phyloP scores from a whole-genome alignment of 176 grass and related monocot species.

The Bolboschoenus planiculmis region DNA sequence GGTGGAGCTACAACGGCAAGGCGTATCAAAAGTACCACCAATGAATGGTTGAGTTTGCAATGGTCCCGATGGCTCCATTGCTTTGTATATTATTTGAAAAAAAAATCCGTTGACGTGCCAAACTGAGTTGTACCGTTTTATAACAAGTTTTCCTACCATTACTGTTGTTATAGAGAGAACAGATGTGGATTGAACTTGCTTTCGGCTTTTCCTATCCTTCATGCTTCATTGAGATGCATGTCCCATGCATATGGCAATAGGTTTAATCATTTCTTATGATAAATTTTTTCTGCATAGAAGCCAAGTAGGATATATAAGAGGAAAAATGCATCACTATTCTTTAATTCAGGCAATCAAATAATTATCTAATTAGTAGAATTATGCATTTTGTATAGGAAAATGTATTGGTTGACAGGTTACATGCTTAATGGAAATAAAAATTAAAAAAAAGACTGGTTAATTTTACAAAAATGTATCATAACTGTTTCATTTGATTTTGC shows the following conservation, averaged over 20 bases:
- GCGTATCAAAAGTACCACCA: slow-evolving; percentile 49
- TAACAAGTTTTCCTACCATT: not conserved
- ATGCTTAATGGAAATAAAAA: not conserved
- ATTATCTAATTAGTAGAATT: not conserved
- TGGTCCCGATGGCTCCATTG: not conserved
- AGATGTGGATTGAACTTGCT: not conserved
- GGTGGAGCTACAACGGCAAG: slow-evolving; percentile 63
- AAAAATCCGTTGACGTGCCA: slow-evolving; percentile 7
- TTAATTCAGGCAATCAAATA: not conserved
- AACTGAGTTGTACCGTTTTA: slow-evolving; percentile 1
- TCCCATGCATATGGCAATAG: not conserved
- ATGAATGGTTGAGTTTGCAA: slow-evolving; percentile 26
- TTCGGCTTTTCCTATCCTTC: not conserved
- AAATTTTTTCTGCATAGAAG: too few relatives aligned
- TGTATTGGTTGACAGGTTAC: not conserved
- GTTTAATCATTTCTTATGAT: too few relatives aligned
- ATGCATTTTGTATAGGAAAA: not conserved
- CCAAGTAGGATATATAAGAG: not conserved
- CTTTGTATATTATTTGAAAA: not conserved
- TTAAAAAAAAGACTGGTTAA: not conserved
- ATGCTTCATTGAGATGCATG: not conserved
- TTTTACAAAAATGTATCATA: not conserved
- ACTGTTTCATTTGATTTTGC: too few relatives aligned
- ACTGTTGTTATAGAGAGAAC: slow-evolving; percentile 12
- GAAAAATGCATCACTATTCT: not conserved